Conservation (phyloP, 768 basidiomycete species). For the Kwoniella newhampshirensis region DNA sequence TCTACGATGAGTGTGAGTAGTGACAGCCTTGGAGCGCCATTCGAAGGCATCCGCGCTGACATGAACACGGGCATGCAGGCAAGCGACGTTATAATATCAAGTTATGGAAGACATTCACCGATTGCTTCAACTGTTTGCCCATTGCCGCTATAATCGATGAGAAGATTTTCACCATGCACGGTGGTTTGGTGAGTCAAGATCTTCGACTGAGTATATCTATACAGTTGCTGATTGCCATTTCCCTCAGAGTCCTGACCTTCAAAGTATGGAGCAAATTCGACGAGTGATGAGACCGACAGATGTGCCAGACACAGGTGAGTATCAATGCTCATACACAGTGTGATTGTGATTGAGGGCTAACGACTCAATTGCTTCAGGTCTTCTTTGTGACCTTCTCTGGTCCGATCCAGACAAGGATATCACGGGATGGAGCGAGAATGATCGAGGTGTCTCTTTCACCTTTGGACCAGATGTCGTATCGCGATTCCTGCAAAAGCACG, state of each 20-base stretch:
- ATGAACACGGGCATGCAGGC: slow-evolving; percentile 59
- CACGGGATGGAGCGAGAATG: slow-evolving; percentile 99
- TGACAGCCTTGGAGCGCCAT: not conserved
- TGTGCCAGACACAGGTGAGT: slow-evolving; percentile 92
- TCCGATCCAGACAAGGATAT: slow-evolving; percentile 99
- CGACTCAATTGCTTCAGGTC: slow-evolving; percentile 58
- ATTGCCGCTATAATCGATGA: slow-evolving; percentile 99
- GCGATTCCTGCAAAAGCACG: slow-evolving; percentile 97
- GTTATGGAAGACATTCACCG: slow-evolving; percentile 99
- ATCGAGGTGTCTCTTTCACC: slow-evolving; percentile 97
- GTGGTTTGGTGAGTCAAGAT: slow-evolving; percentile 63
- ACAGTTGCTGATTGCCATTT: slow-evolving; percentile 5
- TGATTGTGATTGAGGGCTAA: not conserved
- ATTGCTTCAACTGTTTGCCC: slow-evolving; percentile 99
- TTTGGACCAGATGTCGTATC: slow-evolving; percentile 98
- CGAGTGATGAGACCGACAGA: slow-evolving; percentile 98
- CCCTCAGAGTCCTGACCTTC: slow-evolving; percentile 77
- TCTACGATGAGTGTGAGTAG: slow-evolving; percentile 96
- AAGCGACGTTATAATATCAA: slow-evolving; percentile 99
- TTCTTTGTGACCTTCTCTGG: slow-evolving; percentile 95
- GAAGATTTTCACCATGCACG: slow-evolving; percentile 99
- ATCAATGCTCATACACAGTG: not conserved
- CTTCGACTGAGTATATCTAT: not conserved
- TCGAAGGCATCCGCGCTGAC: not conserved
- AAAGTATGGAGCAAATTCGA: slow-evolving; percentile 99